Percentiles rank a stretch among this genome's conserved stretches.
Evolutionary conservation across 1,284 basidiomycete species (phyloP).

Genomic region (Blastosporella zonata): DNA sequence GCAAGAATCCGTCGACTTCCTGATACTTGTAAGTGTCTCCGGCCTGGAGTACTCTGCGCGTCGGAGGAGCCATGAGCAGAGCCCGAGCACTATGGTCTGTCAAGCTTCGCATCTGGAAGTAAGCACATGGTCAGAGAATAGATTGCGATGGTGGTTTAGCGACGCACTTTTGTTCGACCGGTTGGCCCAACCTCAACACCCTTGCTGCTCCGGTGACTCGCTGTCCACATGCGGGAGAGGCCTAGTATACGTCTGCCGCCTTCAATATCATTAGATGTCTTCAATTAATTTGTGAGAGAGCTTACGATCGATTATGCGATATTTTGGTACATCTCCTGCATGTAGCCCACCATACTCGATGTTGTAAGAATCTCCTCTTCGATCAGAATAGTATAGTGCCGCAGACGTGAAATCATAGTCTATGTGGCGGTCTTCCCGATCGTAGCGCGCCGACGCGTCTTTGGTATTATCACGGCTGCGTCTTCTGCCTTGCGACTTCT

Average conservation of each 20-base stretch:
- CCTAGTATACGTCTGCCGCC: conserved; percentile 66
- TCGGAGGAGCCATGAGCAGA: conserved; percentile 48
- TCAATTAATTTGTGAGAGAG: conserved; percentile 22
- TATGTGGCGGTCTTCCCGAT: background rate
- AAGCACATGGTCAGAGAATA: background rate
- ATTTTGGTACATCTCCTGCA: conserved; percentile 65
- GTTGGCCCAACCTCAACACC: conserved; percentile 60
- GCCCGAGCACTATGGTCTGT: conserved; percentile 53
- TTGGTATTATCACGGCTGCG: conserved; percentile 14
- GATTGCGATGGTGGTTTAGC: background rate
- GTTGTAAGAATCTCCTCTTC: conserved; percentile 67
- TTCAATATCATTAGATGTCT: conserved; percentile 55
- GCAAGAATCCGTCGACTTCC: conserved; percentile 66
- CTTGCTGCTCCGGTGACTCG: conserved; percentile 46
- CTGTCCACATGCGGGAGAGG: conserved; percentile 45
- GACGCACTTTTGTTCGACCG: conserved; percentile 46
- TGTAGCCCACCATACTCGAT: conserved; percentile 68
- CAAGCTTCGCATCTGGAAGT: conserved; percentile 49
- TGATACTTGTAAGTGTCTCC: conserved; percentile 42
- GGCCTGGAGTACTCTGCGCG: conserved; percentile 41
- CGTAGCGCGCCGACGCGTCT: conserved; percentile 1
- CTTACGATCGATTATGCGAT: conserved; percentile 55
- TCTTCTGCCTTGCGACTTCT: conserved; percentile 18
- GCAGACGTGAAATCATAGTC: background rate
- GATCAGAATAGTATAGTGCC: conserved; percentile 59